Evolutionary conservation across 768 basidiomycete genomes (phyloP).

Genomic region (Filobasidium floriforme): DNA sequence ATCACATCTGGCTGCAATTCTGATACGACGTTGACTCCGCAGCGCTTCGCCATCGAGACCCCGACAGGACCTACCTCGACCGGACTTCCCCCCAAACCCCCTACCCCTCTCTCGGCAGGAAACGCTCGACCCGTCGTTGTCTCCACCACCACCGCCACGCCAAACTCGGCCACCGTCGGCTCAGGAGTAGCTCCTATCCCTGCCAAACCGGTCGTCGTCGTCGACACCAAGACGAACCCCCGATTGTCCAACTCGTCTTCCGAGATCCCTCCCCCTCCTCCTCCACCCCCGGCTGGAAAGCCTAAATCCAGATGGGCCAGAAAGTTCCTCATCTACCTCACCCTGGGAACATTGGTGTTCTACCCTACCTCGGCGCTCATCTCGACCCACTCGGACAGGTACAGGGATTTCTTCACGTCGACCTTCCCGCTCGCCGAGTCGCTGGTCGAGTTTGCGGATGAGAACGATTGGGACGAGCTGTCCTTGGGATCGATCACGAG

Average conservation of each 20-base stretch:
- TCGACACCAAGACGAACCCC: constrained; percentile 18
- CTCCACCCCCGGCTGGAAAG: constrained; percentile 19
- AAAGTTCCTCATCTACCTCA: constrained; percentile 60
- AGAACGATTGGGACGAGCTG: constrained; percentile 67
- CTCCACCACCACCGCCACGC: background rate
- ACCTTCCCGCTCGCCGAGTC: constrained; percentile 68
- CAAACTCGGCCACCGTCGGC: background rate
- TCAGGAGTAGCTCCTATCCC: background rate
- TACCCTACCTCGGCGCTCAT: constrained; percentile 74
- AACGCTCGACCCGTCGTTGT: constrained; percentile 15
- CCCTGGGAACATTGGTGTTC: constrained; percentile 64
- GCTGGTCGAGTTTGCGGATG: constrained; percentile 74
- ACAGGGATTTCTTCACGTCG: constrained; percentile 78
- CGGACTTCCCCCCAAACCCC: constrained; percentile 17
- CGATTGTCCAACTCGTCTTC: constrained; percentile 10
- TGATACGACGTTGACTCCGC: background rate
- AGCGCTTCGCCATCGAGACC: constrained; percentile 23
- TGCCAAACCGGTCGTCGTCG: constrained; percentile 16
- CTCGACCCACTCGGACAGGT: constrained; percentile 66
- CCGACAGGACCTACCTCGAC: constrained; percentile 13
- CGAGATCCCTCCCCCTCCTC: constrained; percentile 13
- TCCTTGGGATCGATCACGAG: constrained; percentile 50
- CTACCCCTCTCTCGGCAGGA: constrained; percentile 13
- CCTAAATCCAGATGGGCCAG: constrained; percentile 48
- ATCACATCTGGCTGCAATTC: no score